Conservation (phyloP, 306 rosid genomes). For the Oemleria cerasiformis region DNA sequence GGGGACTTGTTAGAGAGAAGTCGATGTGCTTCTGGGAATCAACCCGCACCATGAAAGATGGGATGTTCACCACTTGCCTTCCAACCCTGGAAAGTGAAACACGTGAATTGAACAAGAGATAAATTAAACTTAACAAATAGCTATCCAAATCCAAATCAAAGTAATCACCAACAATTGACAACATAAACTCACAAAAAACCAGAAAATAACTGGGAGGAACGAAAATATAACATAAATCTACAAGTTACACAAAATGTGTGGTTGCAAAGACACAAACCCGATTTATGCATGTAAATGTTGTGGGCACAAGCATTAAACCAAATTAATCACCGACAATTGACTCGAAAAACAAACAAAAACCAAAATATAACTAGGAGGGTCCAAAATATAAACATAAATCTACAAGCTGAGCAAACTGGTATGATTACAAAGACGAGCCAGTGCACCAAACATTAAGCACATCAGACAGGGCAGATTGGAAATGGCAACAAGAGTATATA, state of each 20-base stretch:
- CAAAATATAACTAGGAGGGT: neutral
- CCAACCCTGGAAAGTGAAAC: slow-evolving; percentile 17
- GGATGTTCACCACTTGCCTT: slow-evolving; percentile 33
- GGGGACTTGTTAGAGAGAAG: slow-evolving; percentile 30
- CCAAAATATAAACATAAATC: neutral
- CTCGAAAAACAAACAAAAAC: neutral
- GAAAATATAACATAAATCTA: neutral
- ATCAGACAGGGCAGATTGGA: neutral
- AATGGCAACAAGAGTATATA: neutral
- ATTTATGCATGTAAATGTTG: too few species aligned
- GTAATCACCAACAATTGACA: too few species aligned
- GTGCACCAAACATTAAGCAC: neutral
- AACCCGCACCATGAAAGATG: slow-evolving; percentile 31
- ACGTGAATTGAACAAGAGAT: neutral
- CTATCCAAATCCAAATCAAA: too few species aligned
- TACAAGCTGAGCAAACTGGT: too few species aligned
- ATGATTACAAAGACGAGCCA: too few species aligned
- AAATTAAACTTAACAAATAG: neutral
- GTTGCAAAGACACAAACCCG: neutral
- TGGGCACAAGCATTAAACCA: neutral
- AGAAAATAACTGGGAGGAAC: too few species aligned
- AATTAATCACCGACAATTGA: neutral
- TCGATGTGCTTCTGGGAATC: slow-evolving; percentile 34
- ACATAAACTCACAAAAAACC: neutral
- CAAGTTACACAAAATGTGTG: neutral